A percentile compares a stretch with the other conserved stretches of the same genome.
Conservation (phyloP, 2,329 filamentous ascomycete genomes). For the Alternaria atra region DNA sequence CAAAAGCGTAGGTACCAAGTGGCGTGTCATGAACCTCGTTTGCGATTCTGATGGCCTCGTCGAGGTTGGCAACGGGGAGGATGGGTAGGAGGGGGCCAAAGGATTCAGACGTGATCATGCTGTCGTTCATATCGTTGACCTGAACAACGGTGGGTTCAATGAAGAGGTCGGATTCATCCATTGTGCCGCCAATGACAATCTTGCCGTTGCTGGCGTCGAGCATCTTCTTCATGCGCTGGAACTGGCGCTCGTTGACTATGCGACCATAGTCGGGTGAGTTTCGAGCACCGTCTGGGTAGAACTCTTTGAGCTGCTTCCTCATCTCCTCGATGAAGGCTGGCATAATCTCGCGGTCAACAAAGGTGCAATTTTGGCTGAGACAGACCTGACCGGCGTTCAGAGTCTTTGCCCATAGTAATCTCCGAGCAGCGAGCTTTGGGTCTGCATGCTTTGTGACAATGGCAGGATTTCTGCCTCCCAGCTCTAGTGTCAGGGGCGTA, state of each 20-base stretch:
- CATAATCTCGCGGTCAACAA: conserved; percentile 79
- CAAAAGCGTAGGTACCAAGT: conserved; percentile 85
- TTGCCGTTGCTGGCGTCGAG: conserved; percentile 84
- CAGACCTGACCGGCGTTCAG: conserved; percentile 91
- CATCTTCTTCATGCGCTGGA: conserved; percentile 86
- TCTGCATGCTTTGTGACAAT: conserved; percentile 88
- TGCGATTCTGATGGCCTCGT: conserved; percentile 83
- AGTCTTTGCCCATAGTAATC: conserved; percentile 88
- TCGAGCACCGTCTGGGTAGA: conserved; percentile 84
- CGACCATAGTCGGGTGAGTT: conserved; percentile 79
- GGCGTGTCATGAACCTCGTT: conserved; percentile 85
- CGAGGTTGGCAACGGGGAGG: conserved; percentile 78
- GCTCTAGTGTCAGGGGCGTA: conserved; percentile 87
- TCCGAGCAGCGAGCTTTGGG: conserved; percentile 78
- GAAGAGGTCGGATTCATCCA: conserved; percentile 81
- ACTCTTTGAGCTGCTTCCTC: conserved; percentile 74
- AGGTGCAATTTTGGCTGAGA: conserved; percentile 89
- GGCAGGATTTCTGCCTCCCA: conserved; percentile 91
- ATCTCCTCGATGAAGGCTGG: conserved; percentile 77
- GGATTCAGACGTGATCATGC: conserved; percentile 81
- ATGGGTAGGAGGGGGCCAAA: conserved; percentile 94
- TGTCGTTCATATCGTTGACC: conserved; percentile 77
- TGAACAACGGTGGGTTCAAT: conserved; percentile 95
- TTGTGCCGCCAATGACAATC: conserved; percentile 85
- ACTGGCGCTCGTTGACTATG: conserved; percentile 83